phyloP scores from a whole-genome alignment of 768 basidiomycete genomes.

The Russula emetica region DNA sequence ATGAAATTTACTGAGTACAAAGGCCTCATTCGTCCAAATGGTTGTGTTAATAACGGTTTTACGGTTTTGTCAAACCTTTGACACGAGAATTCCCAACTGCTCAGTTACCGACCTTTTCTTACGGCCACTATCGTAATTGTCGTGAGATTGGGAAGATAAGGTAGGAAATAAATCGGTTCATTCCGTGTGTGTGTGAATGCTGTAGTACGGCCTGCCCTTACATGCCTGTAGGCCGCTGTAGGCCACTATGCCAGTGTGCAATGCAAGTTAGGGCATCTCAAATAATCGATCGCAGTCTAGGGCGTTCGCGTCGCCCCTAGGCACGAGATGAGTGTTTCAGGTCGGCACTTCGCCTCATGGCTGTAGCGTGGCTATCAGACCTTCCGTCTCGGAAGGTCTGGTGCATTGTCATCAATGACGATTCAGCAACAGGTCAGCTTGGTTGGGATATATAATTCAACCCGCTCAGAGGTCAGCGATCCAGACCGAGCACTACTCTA shows the following conservation, averaged over 20 bases:
- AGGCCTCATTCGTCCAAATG: neutral
- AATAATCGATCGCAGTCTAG: neutral
- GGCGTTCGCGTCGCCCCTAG: constrained; percentile 1
- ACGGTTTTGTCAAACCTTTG: neutral
- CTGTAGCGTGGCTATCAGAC: neutral
- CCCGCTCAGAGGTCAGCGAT: neutral
- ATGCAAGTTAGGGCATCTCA: neutral
- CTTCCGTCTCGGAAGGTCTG: no score
- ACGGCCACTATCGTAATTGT: neutral
- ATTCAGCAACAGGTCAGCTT: neutral
- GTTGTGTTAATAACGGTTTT: no score
- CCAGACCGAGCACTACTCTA: neutral
- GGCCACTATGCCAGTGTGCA: neutral
- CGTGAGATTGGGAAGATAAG: neutral
- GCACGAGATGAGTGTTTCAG: constrained; percentile 7
- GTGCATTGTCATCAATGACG: neutral
- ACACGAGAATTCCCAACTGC: neutral
- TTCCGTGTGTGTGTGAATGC: neutral
- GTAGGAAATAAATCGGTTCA: neutral
- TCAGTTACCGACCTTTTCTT: neutral
- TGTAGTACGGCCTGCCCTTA: neutral
- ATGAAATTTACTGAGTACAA: no score
- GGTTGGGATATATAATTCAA: no score
- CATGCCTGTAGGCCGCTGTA: neutral
- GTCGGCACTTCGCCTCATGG: constrained; percentile 8